These are phyloP conservation scores for Lepidium sativum DNA, from an alignment of 345 rosid genomes.

Conservation along the genomic window DNA sequence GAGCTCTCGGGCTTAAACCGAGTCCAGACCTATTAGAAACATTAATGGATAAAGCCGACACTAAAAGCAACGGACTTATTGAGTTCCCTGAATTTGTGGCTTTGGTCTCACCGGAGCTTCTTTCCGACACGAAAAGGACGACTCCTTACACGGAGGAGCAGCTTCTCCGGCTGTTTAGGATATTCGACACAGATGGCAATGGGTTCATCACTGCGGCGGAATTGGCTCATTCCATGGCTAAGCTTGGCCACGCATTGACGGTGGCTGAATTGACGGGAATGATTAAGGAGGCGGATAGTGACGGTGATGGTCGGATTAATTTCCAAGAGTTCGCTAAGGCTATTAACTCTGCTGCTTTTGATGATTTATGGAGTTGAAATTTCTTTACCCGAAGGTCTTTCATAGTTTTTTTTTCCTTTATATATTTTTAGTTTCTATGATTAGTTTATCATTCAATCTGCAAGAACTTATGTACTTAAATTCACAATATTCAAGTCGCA, in stretches of 20 bases:
- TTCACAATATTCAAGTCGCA: not conserved
- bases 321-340: slow-evolving; percentile 74
- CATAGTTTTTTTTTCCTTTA: not conserved
- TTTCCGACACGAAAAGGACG: slow-evolving; percentile 37
- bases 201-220: slow-evolving; percentile 81
- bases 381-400: not conserved
- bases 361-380: slow-evolving; percentile 62
- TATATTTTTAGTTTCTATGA: not conserved
- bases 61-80: slow-evolving; percentile 72
- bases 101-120: slow-evolving; percentile 70
- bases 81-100: slow-evolving; percentile 83
- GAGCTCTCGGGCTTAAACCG: slow-evolving; percentile 68
- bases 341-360: slow-evolving; percentile 83
- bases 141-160: slow-evolving; percentile 78
- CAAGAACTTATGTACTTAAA: not conserved
- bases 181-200: slow-evolving; percentile 72
- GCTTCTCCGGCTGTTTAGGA: slow-evolving; percentile 50
- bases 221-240: slow-evolving; percentile 85
- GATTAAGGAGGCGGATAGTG: slow-evolving; percentile 91
- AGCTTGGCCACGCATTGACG: slow-evolving; percentile 69
- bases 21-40: slow-evolving; percentile 67
- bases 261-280: slow-evolving; percentile 81
- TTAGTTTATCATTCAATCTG: not conserved
- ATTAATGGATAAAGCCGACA: slow-evolving; percentile 63
- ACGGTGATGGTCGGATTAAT: slow-evolving; percentile 83